phyloP scores from a whole-genome alignment of 2,329 filamentous ascomycete species.

The Ceratocystis cacaofunesta region DNA sequence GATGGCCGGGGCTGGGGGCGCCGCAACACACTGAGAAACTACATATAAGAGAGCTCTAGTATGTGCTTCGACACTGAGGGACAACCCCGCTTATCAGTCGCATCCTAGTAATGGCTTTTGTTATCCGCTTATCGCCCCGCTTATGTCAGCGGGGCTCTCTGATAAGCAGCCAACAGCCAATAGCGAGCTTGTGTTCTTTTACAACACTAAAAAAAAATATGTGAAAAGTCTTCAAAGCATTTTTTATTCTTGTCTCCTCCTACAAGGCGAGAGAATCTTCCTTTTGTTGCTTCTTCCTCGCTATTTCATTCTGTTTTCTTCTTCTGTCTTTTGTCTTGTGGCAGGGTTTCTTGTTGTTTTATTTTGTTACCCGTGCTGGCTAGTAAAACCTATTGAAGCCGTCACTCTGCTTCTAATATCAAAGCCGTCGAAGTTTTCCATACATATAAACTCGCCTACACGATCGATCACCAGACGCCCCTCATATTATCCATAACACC shows the following conservation, averaged over 20 bases:
- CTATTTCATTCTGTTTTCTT: background rate
- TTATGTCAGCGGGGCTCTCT: constrained; percentile 9
- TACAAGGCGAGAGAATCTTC: background rate
- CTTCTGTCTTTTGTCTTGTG: background rate
- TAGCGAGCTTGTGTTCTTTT: background rate
- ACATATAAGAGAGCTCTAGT: background rate
- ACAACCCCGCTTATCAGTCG: background rate
- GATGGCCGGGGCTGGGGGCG: constrained; percentile 10
- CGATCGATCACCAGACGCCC: too few relatives aligned
- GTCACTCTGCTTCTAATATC: background rate
- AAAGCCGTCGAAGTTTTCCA: background rate
- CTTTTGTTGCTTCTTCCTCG: background rate
- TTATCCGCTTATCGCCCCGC: constrained; percentile 2
- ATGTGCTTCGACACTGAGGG: background rate
- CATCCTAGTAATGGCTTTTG: background rate
- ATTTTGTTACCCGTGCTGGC: too few relatives aligned
- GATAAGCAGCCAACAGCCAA: constrained; percentile 8
- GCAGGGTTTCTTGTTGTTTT: background rate
- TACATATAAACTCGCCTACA: background rate
- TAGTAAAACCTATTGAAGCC: too few relatives aligned
- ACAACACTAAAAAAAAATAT: background rate
- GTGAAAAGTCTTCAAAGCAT: constrained; percentile 1
- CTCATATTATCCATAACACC: too few relatives aligned
- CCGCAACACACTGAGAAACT: background rate
- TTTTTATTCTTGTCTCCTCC: background rate